Conservation (phyloP, 176 grass and related monocot species). For the Hordeum marinum region DNA sequence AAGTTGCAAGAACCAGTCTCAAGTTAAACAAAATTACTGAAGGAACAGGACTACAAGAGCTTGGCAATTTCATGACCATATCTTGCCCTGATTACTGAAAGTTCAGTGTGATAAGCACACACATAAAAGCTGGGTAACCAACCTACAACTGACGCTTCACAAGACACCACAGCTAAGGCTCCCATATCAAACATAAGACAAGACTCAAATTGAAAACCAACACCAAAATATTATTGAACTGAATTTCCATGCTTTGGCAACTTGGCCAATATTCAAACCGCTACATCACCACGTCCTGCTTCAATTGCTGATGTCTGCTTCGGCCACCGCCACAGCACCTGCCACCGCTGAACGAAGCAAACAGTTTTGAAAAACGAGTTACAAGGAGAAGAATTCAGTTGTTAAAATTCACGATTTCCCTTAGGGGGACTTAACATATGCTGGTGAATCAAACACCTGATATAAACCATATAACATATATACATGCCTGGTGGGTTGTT, state of each 20-base stretch:
- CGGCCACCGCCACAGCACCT: not conserved
- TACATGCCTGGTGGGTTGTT: not conserved
- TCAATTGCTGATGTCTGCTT: not conserved
- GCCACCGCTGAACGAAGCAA: not conserved
- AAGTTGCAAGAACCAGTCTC: not conserved
- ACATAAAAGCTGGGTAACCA: not conserved
- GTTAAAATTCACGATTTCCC: not conserved
- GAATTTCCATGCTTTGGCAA: not conserved
- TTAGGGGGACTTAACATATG: not conserved
- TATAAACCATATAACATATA: not conserved
- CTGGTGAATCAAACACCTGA: not conserved
- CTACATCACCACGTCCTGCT: not conserved
- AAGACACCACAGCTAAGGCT: not conserved
- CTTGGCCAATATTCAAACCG: not conserved
- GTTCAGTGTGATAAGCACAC: not conserved
- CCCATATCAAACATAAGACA: not conserved
- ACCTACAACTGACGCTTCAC: not conserved
- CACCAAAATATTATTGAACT: not conserved
- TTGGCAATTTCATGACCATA: not conserved
- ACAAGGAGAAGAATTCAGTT: not conserved
- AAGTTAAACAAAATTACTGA: not conserved
- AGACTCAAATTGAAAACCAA: not conserved
- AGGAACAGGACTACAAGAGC: not conserved
- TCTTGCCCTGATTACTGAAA: not conserved
- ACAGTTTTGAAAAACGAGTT: not conserved